Conservation (phyloP, 2,329 filamentous ascomycete genomes). For the Ophiostoma sp. region DNA sequence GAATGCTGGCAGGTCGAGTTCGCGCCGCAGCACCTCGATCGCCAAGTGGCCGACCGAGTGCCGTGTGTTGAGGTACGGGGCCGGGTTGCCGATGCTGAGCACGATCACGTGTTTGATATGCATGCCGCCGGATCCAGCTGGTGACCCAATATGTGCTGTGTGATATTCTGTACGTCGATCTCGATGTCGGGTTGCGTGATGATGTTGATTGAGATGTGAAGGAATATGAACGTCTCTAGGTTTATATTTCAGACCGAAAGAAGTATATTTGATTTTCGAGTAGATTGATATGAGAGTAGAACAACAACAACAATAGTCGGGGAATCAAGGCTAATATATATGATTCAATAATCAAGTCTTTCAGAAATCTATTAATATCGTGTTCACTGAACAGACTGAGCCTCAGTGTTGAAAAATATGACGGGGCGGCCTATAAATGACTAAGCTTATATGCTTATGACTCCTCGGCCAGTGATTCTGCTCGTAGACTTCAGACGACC, state of each 20-base stretch:
- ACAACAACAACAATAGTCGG: no score
- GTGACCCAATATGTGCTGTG: background rate
- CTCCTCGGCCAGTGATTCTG: background rate
- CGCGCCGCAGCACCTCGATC: conserved; percentile 54
- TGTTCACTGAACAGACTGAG: background rate
- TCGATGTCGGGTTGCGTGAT: background rate
- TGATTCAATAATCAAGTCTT: no score
- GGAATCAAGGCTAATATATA: no score
- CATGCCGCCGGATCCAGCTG: conserved; percentile 5
- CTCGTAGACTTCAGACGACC: no score
- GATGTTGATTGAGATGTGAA: no score
- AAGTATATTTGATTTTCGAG: no score
- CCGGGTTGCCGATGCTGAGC: conserved; percentile 81
- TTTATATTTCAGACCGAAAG: no score
- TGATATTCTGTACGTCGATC: background rate
- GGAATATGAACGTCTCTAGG: no score
- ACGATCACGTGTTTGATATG: conserved; percentile 56
- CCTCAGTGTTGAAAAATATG: background rate
- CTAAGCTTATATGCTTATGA: background rate
- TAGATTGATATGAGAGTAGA: no score
- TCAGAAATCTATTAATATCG: background rate
- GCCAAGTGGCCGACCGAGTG: conserved; percentile 84
- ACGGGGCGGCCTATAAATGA: background rate
- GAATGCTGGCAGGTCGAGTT: conserved; percentile 49
- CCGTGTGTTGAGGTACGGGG: conserved; percentile 67